A percentile compares a stretch with the other conserved stretches of the same genome.
phyloP scores from a whole-genome alignment of 2,329 filamentous ascomycete genomes.

The Didymosphaeria variabile region DNA sequence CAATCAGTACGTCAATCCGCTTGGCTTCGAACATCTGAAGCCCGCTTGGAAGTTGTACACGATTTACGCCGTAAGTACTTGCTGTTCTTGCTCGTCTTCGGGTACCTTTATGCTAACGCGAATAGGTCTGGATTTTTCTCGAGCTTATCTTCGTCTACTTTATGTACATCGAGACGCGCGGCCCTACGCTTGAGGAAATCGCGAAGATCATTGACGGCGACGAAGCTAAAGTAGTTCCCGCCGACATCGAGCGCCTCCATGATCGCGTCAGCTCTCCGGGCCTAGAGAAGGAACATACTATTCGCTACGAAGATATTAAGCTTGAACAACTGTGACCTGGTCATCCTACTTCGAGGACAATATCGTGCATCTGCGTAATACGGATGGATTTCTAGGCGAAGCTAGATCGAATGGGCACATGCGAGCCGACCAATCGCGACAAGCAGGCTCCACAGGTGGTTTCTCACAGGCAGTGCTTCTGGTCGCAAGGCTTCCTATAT shows the following conservation, averaged over 20 bases:
- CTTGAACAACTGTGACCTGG: background rate
- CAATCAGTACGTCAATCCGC: constrained; percentile 69
- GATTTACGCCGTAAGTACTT: constrained; percentile 65
- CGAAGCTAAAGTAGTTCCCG: constrained; percentile 55
- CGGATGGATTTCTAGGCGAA: background rate
- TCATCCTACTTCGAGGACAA: background rate
- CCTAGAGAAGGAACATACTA: constrained; percentile 35
- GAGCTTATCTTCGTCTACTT: constrained; percentile 71
- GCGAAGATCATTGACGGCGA: constrained; percentile 76
- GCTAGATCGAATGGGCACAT: background rate
- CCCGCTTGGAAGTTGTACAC: constrained; percentile 69
- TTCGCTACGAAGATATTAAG: constrained; percentile 11
- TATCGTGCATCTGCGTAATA: too few species aligned
- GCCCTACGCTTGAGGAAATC: constrained; percentile 75
- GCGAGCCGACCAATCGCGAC: constrained; percentile 3
- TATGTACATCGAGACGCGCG: constrained; percentile 75
- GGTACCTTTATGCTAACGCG: constrained; percentile 18
- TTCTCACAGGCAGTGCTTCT: background rate
- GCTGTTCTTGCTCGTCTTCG: too few species aligned
- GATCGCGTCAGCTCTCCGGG: constrained; percentile 25
- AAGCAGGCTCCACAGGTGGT: background rate
- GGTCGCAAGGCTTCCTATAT: background rate
- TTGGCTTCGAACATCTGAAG: constrained; percentile 69
- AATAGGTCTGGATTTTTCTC: constrained; percentile 64
- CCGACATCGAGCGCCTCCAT: constrained; percentile 35